These are phyloP conservation scores for Thymus quinquecostatus DNA, from an alignment of 257 asterid species.

Conservation along the genomic window DNA sequence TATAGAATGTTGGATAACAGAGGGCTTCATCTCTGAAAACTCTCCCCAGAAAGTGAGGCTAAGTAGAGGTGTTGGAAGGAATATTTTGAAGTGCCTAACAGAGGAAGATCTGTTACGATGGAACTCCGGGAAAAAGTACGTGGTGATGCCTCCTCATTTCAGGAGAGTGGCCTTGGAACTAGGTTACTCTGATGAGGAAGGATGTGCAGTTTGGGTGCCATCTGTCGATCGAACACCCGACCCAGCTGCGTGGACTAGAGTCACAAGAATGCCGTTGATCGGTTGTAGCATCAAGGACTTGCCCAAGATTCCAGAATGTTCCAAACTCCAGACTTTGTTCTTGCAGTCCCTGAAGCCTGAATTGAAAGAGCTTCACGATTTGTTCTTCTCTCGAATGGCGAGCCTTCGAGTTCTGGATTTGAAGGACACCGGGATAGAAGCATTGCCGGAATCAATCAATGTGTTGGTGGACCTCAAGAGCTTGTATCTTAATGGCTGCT, in stretches of 20 bases:
- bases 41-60: background rate
- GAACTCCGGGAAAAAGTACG: background rate
- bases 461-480: slow-evolving; percentile 5
- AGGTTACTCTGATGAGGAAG: background rate
- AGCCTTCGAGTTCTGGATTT: slow-evolving; percentile 12
- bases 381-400: background rate
- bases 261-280: slow-evolving; percentile 26
- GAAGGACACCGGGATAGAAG: background rate
- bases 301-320: slow-evolving; percentile 2
- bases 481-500: slow-evolving; percentile 5
- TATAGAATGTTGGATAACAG: slow-evolving; percentile 25
- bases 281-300: background rate
- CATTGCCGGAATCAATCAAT: background rate
- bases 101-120: background rate
- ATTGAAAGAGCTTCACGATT: background rate
- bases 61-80: background rate
- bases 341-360: background rate
- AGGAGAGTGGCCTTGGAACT: slow-evolving; percentile 10
- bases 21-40: background rate
- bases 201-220: background rate
- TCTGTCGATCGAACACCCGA: background rate
- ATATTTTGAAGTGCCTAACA: background rate
- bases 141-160: background rate
- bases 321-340: slow-evolving; percentile 11
- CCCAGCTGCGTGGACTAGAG: background rate